Evolutionary conservation across 2,329 filamentous ascomycete genomes (phyloP), one percentile per base, ranked within the genome.

Genomic region (Cytospora chrysosperma): DNA sequence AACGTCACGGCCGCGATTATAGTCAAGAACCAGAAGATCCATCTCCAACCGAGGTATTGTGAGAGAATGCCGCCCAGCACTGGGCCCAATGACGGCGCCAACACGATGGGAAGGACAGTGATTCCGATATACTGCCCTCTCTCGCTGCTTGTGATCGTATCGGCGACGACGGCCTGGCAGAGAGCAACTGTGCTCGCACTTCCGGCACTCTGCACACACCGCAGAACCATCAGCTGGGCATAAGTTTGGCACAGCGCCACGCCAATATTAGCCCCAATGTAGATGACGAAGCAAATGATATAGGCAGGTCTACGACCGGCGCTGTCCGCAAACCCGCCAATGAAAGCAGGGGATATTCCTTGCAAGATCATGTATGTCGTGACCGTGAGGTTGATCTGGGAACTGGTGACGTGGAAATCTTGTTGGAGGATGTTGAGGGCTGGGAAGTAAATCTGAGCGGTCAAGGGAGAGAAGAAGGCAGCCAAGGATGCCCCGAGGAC

Each of bases 91-190:
- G 69, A 74, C 65, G 66, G 77, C 59, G 59, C 76, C 1, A 88
- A 70, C 0, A 86, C 78, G 0, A 75, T 71, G 1, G 79, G 82
- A 24, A 79, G 73, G 24, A 77, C 78, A 27, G 79, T 83, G 68
- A 81, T 80, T 49, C 81, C 85, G 59, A 89, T 80, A 68, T 86
- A 86, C 43, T 80, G 76, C 2, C 86, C 86, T 64, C 88, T 77
- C 70, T 91, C 87, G 0, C 82, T 81, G 2, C 82, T 82, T 0
- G 86, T 88, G 13, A 84, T 78, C 8, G 89, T 77, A 70, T 92
- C 89, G 0, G 85, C 85, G 1, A 91, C 81, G 0, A 90, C 82
- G 0, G 83, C 88, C 30, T 74, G 75, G 30, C 76, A 77, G 3
- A 91, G 75, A 0, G 87, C 82, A 5, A 89, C 77, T 0, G 86